Evolutionary conservation across 441 rosid species (phyloP).

Genomic region (Corymbia calophylla): DNA sequence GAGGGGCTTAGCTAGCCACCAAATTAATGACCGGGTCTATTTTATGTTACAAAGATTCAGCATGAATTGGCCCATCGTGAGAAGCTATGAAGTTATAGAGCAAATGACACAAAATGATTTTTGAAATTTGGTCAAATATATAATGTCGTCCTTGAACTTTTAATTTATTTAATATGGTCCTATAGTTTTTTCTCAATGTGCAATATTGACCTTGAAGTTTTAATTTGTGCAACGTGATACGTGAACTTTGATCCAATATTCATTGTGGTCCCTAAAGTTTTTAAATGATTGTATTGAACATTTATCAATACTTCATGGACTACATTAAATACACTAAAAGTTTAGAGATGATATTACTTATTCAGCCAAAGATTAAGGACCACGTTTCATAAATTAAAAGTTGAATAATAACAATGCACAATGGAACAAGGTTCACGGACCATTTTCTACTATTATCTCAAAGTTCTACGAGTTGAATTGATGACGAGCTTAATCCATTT

Average conservation of each 20-base stretch:
- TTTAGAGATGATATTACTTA: not conserved
- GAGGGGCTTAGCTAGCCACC: not conserved
- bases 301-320: fast-evolving
- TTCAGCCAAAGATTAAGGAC: not conserved
- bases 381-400: fast-evolving
- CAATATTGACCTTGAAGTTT: not conserved
- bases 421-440: not conserved
- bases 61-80: not conserved
- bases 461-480: not conserved
- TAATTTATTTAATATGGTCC: too few species aligned
- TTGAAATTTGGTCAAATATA: fast-evolving
- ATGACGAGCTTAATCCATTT: not conserved
- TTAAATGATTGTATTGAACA: not conserved
- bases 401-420: not conserved
- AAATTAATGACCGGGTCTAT: not conserved
- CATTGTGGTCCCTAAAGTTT: not conserved
- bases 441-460: not conserved
- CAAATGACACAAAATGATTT: fast-evolving
- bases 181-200: fast-evolving
- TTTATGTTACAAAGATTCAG: not conserved
- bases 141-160: fast-evolving
- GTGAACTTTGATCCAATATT: too few species aligned
- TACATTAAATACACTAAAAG: not conserved
- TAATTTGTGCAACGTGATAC: not conserved
- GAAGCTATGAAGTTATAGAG: not conserved